Percentiles rank a stretch among this genome's conserved stretches.
Evolutionary conservation across 2,329 filamentous ascomycete species (phyloP).

Genomic region (Aciculosporium take): DNA sequence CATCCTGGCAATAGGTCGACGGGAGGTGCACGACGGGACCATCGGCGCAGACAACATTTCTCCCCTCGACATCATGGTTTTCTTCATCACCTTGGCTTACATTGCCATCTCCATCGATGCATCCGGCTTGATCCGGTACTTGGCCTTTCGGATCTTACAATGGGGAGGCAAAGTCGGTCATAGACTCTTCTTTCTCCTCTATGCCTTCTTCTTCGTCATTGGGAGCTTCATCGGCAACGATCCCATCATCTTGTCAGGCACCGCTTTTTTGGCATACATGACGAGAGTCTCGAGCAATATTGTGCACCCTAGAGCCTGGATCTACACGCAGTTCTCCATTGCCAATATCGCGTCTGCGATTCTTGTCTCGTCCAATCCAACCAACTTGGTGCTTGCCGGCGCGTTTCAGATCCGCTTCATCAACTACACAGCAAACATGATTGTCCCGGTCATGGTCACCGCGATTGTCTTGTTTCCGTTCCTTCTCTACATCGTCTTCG

Average conservation of each 20-base stretch:
- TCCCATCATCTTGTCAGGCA: constrained; percentile 60
- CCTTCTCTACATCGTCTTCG: constrained; percentile 55
- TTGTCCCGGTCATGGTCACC: constrained; percentile 56
- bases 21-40: constrained; percentile 56
- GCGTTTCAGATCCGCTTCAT: constrained; percentile 61
- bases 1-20: constrained; percentile 49
- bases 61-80: constrained; percentile 59
- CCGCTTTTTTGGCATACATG: constrained; percentile 64
- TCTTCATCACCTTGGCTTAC: constrained; percentile 61
- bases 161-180: constrained; percentile 54
- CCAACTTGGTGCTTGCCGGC: constrained; percentile 59
- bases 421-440: constrained; percentile 63
- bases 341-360: constrained; percentile 64
- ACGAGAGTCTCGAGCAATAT: constrained; percentile 63
- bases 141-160: constrained; percentile 57
- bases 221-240: constrained; percentile 61
- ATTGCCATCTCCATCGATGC: constrained; percentile 68
- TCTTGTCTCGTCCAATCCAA: constrained; percentile 64
- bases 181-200: constrained; percentile 57
- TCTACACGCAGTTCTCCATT: constrained; percentile 55
- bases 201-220: constrained; percentile 54
- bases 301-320: constrained; percentile 56
- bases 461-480: constrained; percentile 55
- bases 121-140: constrained; percentile 54
- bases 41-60: constrained; percentile 50